These are phyloP conservation scores for Trichoderma sp. DNA, from an alignment of 2,329 filamentous ascomycete genomes.

Conservation along the genomic window DNA sequence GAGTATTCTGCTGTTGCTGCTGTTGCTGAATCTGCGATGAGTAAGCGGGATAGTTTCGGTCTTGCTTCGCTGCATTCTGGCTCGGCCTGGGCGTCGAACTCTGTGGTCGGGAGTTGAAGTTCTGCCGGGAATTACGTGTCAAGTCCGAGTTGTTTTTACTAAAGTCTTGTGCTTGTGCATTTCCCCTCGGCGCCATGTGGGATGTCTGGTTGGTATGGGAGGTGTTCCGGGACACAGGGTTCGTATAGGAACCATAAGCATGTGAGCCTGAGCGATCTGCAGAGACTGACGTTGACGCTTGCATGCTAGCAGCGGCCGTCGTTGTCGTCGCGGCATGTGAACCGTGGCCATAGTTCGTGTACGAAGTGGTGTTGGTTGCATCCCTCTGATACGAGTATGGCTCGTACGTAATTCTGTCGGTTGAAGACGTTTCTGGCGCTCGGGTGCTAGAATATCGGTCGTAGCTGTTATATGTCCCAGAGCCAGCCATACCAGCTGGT, in stretches of 20 bases:
- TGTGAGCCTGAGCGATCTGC: slow-evolving; percentile 14
- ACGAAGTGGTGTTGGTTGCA: slow-evolving; percentile 21
- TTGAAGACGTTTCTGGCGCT: neutral
- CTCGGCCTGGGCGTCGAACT: neutral
- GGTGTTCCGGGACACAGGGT: neutral
- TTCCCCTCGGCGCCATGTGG: neutral
- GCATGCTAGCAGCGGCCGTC: slow-evolving; percentile 15
- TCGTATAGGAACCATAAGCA: slow-evolving; percentile 8
- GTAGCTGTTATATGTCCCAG: slow-evolving; percentile 25
- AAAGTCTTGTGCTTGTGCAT: neutral
- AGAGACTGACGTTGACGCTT: neutral
- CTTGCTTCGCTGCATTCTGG: slow-evolving; percentile 6
- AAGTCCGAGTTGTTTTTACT: neutral
- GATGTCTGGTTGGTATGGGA: neutral
- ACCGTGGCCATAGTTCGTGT: slow-evolving; percentile 30
- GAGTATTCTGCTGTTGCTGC: slow-evolving; percentile 12
- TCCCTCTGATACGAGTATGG: slow-evolving; percentile 33
- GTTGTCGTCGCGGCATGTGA: slow-evolving; percentile 26
- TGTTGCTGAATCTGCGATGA: slow-evolving; percentile 15
- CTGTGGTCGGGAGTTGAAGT: slow-evolving; percentile 6
- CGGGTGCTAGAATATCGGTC: slow-evolving; percentile 22
- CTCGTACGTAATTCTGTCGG: slow-evolving; percentile 30
- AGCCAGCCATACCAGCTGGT: neutral
- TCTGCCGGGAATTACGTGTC: neutral
- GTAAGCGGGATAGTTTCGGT: slow-evolving; percentile 5